These are phyloP conservation scores for Gonium pectorale DNA, from an alignment of 139 green algal genomes.

Conservation along the genomic window DNA sequence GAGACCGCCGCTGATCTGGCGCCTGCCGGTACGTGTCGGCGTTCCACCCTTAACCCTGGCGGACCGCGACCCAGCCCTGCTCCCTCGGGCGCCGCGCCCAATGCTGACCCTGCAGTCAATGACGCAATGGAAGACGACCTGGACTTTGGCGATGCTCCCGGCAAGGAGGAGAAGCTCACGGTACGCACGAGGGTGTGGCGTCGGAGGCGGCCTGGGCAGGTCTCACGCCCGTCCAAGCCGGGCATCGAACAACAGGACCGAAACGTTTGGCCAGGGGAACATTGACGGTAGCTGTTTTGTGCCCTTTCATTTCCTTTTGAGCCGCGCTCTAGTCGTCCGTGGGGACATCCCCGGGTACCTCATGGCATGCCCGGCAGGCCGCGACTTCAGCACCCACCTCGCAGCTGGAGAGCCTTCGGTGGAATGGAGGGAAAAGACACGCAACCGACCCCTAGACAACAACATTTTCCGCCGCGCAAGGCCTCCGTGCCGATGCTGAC, in stretches of 20 bases:
- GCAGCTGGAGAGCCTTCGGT: neutral
- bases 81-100: too few species aligned
- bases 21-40: neutral
- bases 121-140: conserved; percentile 2
- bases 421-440: too few species aligned
- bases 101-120: neutral
- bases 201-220: neutral
- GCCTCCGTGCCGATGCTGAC: too few species aligned
- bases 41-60: neutral
- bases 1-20: conserved; percentile 10
- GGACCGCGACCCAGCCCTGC: neutral
- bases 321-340: neutral
- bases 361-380: neutral
- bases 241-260: neutral
- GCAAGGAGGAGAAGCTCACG: conserved; percentile 41
- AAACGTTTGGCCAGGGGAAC: neutral
- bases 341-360: neutral
- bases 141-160: conserved; percentile 13
- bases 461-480: too few species aligned
- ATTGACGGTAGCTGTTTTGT: neutral
- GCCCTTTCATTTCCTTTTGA: neutral
- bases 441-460: too few species aligned
- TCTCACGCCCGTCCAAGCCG: too few species aligned
- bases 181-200: neutral
- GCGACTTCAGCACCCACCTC: neutral